Base-by-base conservation (phyloP, 2,329 filamentous ascomycete genomes). In the Aureobasidium subglaciale region DNA sequence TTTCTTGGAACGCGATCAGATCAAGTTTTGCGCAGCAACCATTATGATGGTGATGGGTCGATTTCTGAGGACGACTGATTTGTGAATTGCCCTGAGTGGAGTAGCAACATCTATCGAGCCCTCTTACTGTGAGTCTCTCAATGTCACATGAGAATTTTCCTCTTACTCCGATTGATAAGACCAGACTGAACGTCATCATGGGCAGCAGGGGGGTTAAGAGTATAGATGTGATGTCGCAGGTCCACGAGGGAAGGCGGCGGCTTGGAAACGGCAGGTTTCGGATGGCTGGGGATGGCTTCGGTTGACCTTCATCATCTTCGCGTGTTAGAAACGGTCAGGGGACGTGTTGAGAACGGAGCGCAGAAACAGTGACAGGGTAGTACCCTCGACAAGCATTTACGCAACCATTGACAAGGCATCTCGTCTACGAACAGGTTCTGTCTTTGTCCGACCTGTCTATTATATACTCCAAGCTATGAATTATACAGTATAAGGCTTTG, bases 271-370 rank as follows among this genome's bases (percentile, higher is more conserved):
- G 29, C 29, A 30, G 42, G 42, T 32, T 15, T 45, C 41, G 41
- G 42, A 45, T 45, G 42, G 25, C 42, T 45, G 42, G 42, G 16
- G 42, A 45, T 30, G 42, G 42, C 27, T 45, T 45, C 42, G 15
- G 4, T 29, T 22, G 27, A 22, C 22, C 20, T 30, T 13, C 5
- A 1, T 20, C 6, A 16, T n/a, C 18, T 8, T 32, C 27, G 8
- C 2, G 0, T 5, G 16, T 45, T 32, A 5, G 4, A n/a, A n/a
- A 30, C 18, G 10, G 1, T 15, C 9, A 5, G 2, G 2, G 5
- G 5, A 2, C 2, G 0, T 30, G 42, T 32, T 45, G 18, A 7
- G 5, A 45, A 32, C 42, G 16, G 10, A 5, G 3, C 3, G 1
- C 1, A 15, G 4, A 0, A 4, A 30, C 13, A n/a, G 2, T 20